Evolutionary conservation across 78 protist genomes (phyloP), one percentile per base, ranked within the genome.

Genomic region (Polysphondylium violaceum): DNA sequence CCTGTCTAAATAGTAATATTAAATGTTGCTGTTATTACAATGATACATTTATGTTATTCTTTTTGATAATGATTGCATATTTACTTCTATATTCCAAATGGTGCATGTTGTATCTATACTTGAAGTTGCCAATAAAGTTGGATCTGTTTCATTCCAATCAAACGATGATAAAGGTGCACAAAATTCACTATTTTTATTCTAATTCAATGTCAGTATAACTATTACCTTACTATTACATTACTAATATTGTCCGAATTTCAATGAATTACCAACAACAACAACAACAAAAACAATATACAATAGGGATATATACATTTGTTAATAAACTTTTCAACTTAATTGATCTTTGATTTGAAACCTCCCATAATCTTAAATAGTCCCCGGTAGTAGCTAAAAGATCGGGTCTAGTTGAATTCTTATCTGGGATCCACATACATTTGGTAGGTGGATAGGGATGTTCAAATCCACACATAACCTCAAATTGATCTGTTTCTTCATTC

Each of bases 131-230:
- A 99, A 44, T 4, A 97, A 58, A 69, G 88, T 11, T 2, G 98
- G 98, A 85, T 97, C 97, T 27, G 86, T 47, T 47, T 83, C 93
- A 83, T 96, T 96, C 99, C 99, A 99, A 92, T 99, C 99, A 72
- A 98, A 98, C 29, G 98, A 95, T 17, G 99, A 98, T 40, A 99
- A 87, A 33, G 99, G 99, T 31, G 99, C 99, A 58, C 99, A 98
- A 73, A 94, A 97, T 55, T 97, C 99, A 23, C 94, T 74, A 69
- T 88, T 86, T 77, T 96, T 96, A 94, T 95, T 97, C 96, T 95
- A 86, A 12, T 2, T 73, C n/a, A 55, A 23, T 55, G n/a, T 55
- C n/a, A 55, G 3, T n/a, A 43, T 58, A n/a, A 41, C n/a, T 43
- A 56, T 74, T 74, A 56, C 31, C 0, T 23, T 56, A 74, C 14